Evolutionary conservation across 2,329 filamentous ascomycete genomes (phyloP), one percentile per base, ranked within the genome.

Genomic region (Mycosphaerella sp.): DNA sequence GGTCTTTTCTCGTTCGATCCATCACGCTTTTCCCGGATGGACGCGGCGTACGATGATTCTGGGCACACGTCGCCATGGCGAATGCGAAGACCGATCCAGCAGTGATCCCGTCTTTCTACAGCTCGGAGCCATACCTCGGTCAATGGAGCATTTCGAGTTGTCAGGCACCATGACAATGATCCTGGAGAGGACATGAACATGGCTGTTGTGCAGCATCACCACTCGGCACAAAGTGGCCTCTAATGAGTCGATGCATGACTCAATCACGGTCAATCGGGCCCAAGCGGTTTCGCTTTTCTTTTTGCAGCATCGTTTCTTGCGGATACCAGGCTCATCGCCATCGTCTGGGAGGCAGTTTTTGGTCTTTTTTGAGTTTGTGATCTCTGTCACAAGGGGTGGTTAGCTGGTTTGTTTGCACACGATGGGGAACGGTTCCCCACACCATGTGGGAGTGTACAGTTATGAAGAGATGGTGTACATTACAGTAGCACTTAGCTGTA

Each of bases 241-340:
- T 47, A 17, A 12, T 17, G 28, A 25, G 37, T 35, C 44, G 18
- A 41, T 32, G 7, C 10, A 32, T 13, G 21, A 6, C 21, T 21
- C 18, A 2, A 41, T 41, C 16, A 41, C 39, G 17, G 28, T 21
- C 44, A 14, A 47, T 47, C 10, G 25, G 18, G 28, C 21, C 32
- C 27, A 40, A 18, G 36, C 21, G 27, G n/a, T 18, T 46, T 47
- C 21, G 34, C n/a, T 21, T 45, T 46, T 39, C 37, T 47, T 47
- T 47, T 27, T 34, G 44, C 44, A 47, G 44, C 44, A 40, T 40
- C 37, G 44, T 18, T 37, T 47, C 35, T 39, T 47, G 60, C 66
- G 68, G 59, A 62, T 73, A 41, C 72, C 72, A 7, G 70, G 48
- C 48, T 41, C 34, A 21, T 44, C 41, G 48, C 48, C 48, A 50